Conservation (phyloP, 176 grass and related monocot species). For the Carex scoparia region DNA sequence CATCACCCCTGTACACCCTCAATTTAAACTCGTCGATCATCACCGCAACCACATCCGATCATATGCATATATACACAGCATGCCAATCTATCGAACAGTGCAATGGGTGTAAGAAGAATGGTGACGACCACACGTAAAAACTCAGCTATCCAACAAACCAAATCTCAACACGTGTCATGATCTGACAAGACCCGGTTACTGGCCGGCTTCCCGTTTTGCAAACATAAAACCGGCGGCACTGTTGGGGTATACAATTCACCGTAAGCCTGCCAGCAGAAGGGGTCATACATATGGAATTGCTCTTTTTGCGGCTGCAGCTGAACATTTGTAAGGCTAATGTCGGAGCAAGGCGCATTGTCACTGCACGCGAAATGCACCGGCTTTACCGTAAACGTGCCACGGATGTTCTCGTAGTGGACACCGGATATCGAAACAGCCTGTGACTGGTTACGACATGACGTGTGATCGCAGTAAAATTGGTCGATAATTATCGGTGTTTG, state of each 20-base stretch:
- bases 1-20: conserved; percentile 9
- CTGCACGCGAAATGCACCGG: conserved; percentile 92
- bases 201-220: conserved; percentile 86
- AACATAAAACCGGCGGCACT: conserved; percentile 69
- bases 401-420: conserved; percentile 83
- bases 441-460: conserved; percentile 69
- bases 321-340: conserved; percentile 72
- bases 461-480: conserved; percentile 85
- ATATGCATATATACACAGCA: conserved; percentile 63
- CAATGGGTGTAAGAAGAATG: conserved; percentile 62
- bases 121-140: conserved; percentile 46
- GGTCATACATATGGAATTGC: conserved; percentile 66
- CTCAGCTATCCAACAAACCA: conserved; percentile 36
- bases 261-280: conserved; percentile 92
- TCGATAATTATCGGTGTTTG: conserved; percentile 92
- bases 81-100: conserved; percentile 46
- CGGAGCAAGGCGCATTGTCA: conserved; percentile 79
- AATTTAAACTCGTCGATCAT: conserved; percentile 2
- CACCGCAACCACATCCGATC: conserved; percentile 20
- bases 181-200: conserved; percentile 79
- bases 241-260: conserved; percentile 74
- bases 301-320: conserved; percentile 62
- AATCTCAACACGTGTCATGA: conserved; percentile 62
- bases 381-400: conserved; percentile 76
- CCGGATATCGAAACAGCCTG: conserved; percentile 70